Base-by-base conservation (phyloP, 306 rosid genomes). In the Rosa rugosa region DNA sequence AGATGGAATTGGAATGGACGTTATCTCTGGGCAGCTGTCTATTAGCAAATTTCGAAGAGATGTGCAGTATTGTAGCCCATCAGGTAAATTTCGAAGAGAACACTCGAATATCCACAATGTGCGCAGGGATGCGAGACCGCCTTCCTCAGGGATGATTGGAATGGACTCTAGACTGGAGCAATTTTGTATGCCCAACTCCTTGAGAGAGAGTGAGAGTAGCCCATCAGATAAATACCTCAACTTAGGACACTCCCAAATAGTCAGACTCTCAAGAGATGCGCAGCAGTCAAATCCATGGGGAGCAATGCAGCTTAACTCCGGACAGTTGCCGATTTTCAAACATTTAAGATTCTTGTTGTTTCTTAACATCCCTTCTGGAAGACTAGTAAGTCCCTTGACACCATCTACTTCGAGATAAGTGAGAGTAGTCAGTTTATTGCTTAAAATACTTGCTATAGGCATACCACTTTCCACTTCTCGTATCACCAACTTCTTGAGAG, bases 131-230 rank as follows among this genome's bases (percentile, higher is more conserved):
- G 22, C 18, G 41, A 62, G 64, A 22, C 31, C 17, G 1, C 66
- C 66, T 0, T 60, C 17, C 36, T 54, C 62, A n/a, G 66, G 6
- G 7, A 57, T 57, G 17, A 50, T 1, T 60, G 66, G 17, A 10
- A 60, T 11, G 17, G 34, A 59, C 36, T 10, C 40, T 27, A 62
- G 40, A 25, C 40, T 4, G 5, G 11, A 2, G 22, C 46, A 36
- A 7, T 7, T 0, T 0, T 0, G 0, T 34, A 66, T 31, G 0
- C 0, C 0, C 22, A 66, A 3, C 0, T 1, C 0, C 46, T 66
- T 9, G 18, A 65, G 71, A 65, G 70, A 16, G 71, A 36, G 6
- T 6, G 25, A 2, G 46, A 16, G 13, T 8, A 38, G 46, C 25
- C 46, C 25, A 66, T 14, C 46, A 36, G 71, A 47, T 66, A 66